phyloP scores from a whole-genome alignment of 2,329 filamentous ascomycete species.

The Colletotrichum sp. region DNA sequence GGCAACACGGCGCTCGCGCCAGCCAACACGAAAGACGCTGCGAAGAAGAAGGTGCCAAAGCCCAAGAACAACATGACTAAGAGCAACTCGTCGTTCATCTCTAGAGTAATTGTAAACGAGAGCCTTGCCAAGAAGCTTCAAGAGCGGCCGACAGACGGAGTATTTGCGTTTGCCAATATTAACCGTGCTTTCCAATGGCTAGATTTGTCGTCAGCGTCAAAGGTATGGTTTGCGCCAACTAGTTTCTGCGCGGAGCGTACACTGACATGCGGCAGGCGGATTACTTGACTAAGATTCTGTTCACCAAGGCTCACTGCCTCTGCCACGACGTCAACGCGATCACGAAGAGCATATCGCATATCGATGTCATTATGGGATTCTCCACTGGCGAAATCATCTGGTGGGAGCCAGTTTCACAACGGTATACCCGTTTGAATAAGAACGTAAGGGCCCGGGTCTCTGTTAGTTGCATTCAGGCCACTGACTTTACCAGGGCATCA shows the following conservation, averaged over 20 bases:
- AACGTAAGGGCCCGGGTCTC: conserved; percentile 61
- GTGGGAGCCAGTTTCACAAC: conserved; percentile 97
- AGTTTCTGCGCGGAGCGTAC: conserved; percentile 25
- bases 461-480: not conserved
- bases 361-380: conserved; percentile 94
- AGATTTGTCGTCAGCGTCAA: conserved; percentile 66
- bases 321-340: conserved; percentile 90
- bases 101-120: conserved; percentile 93
- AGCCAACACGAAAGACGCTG: conserved; percentile 70
- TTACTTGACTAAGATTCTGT: conserved; percentile 92
- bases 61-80: conserved; percentile 99
- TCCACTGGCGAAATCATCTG: conserved; percentile 97
- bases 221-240: not conserved
- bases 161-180: conserved; percentile 94
- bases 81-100: conserved; percentile 98
- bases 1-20: conserved; percentile 77
- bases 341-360: conserved; percentile 79
- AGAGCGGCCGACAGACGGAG: conserved; percentile 78
- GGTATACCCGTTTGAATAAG: conserved; percentile 95
- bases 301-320: conserved; percentile 93
- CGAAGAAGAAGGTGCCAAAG: conserved; percentile 75
- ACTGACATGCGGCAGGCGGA: conserved; percentile 64
- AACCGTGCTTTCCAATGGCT: conserved; percentile 97
- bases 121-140: conserved; percentile 76
- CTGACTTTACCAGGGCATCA: conserved; percentile 67